phyloP scores from a whole-genome alignment of 305 asterid genomes.

The Fraxinus velutina region DNA sequence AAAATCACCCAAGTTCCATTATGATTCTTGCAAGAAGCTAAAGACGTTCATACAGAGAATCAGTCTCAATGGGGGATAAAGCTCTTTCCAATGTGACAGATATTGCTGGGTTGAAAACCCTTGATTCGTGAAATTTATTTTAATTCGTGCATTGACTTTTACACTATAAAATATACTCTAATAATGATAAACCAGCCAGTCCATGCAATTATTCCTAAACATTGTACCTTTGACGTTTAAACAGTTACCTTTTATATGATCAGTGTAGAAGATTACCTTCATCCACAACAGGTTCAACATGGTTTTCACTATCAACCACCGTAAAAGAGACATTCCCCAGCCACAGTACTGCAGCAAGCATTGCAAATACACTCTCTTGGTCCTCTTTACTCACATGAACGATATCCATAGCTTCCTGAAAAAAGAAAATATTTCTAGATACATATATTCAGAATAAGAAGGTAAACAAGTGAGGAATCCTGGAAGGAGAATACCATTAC shows the following conservation, averaged over 20 bases:
- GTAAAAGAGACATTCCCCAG: constrained; percentile 79
- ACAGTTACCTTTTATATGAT: constrained; percentile 15
- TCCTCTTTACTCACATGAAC: constrained; percentile 86
- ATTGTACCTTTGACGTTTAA: neutral
- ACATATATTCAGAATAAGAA: constrained; percentile 21
- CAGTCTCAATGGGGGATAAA: neutral
- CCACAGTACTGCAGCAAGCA: constrained; percentile 97
- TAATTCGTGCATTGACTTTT: neutral
- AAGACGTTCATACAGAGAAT: neutral
- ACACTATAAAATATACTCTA: neutral
- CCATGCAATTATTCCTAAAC: neutral
- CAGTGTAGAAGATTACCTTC: constrained; percentile 52
- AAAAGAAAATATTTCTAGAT: constrained; percentile 19
- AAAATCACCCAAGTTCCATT: neutral
- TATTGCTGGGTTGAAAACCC: neutral
- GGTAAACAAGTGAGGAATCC: constrained; percentile 15
- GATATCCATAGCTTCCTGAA: constrained; percentile 87
- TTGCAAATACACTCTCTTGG: constrained; percentile 87
- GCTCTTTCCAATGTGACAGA: neutral
- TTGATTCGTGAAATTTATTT: neutral
- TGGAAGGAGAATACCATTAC: constrained; percentile 49
- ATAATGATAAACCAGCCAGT: neutral
- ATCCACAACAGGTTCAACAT: constrained; percentile 84
- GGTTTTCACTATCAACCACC: constrained; percentile 73
- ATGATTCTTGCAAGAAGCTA: neutral